Evolutionary conservation across 108 stramenopile species (phyloP), one percentile per base, ranked within the genome.

Genomic region (Skeletonema potamos): DNA sequence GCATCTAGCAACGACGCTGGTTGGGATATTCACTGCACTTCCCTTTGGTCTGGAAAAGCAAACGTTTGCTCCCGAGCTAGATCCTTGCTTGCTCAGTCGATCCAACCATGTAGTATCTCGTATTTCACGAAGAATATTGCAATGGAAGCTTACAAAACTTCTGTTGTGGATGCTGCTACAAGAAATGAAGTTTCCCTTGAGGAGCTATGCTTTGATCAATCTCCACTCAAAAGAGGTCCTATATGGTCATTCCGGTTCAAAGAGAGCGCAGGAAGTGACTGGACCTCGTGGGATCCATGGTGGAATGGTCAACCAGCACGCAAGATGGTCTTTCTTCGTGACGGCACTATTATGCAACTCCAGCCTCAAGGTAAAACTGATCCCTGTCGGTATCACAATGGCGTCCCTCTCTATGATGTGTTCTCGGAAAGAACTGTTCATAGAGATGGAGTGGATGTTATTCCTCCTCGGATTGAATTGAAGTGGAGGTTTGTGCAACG

Each of bases 191-290:
- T 92, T 2, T 46, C 59, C 12, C 13, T 58, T 12, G 79, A 83
- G 36, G 91, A 92, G 64, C 74, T 92, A 0, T 77, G 85, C 43
- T 92, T 83, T 55, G 79, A 92, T 75, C 72, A 73, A 3, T 48
- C 59, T 9, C 69, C 81, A 18, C 51, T 37, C 18, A 55, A 62
- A 29, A 26, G 58, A 34, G 89, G 87, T 7, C 82, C 85, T 1
- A 64, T 86, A 6, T 90, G 92, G 92, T 82, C 76, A 13, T 90
- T 90, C 76, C 84, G 89, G 6, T 90, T 92, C 75, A 92, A 92
- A 54, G 86, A 92, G 64, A 70, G 77, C 12, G 92, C 92, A 11
- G 92, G 90, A 30, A n/a, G 56, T 2, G 89, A 89, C 54, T 92
- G 92, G 92, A 90, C 89, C 18, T 58, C 74, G 15, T 75, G 62